phyloP scores from a whole-genome alignment of 805 yeast species.

The Priceomyces medius region DNA sequence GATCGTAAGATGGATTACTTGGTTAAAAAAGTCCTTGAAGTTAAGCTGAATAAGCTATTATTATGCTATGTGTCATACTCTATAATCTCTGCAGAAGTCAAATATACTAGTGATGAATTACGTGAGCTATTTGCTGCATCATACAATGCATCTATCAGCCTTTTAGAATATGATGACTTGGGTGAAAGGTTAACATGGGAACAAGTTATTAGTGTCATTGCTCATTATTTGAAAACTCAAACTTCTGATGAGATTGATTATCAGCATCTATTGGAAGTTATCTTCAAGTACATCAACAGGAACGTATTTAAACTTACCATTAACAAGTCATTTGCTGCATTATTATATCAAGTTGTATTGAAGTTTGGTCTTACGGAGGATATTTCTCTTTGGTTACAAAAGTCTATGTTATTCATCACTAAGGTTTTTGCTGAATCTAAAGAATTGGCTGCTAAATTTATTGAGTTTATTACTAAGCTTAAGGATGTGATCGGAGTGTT shows the following conservation, averaged over 20 bases:
- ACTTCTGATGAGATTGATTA: constrained; percentile 4
- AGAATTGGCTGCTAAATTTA: constrained; percentile 26
- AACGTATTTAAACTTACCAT: constrained; percentile 29
- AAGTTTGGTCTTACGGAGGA: constrained; percentile 18
- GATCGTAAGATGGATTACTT: constrained; percentile 9
- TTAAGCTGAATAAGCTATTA: constrained; percentile 13
- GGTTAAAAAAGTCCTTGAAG: constrained; percentile 7
- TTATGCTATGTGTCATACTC: constrained; percentile 19
- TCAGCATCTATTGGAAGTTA: constrained; percentile 15
- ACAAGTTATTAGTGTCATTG: constrained; percentile 11
- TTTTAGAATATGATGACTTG: constrained; percentile 5
- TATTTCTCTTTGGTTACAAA: constrained; percentile 51
- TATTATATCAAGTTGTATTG: constrained; percentile 28
- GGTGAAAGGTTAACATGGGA: constrained; percentile 11
- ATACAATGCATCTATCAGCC: background rate
- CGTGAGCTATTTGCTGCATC: background rate
- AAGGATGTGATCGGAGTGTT: constrained; percentile 14
- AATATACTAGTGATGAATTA: background rate
- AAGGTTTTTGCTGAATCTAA: constrained; percentile 57
- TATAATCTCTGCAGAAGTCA: constrained; percentile 10
- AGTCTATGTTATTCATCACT: constrained; percentile 59
- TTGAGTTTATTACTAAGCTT: constrained; percentile 25
- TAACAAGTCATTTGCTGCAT: constrained; percentile 24
- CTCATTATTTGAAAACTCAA: background rate
- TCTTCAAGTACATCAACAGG: constrained; percentile 20